Percentiles rank a stretch among this genome's conserved stretches.
These are phyloP conservation scores for Paraleonurus japonicus DNA, from an alignment of 257 asterid genomes.

Conservation along the genomic window DNA sequence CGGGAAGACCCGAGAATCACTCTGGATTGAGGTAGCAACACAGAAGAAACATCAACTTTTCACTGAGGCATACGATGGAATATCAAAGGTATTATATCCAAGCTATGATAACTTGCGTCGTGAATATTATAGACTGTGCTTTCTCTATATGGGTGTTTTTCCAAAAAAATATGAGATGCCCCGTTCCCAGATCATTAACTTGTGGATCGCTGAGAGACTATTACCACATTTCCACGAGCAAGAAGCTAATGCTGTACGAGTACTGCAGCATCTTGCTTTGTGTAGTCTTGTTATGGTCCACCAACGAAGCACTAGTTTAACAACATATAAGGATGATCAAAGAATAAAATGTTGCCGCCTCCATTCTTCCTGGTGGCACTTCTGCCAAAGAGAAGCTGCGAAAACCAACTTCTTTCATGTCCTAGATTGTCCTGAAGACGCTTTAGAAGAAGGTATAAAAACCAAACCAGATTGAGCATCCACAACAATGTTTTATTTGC, in stretches of 20 bases:
- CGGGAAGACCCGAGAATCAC: background rate
- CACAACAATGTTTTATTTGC: background rate
- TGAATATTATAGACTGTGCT: background rate
- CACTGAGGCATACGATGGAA: background rate
- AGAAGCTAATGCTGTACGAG: background rate
- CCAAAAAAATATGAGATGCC: background rate
- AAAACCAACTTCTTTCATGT: background rate
- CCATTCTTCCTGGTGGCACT: constrained; percentile 9
- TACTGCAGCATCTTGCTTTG: background rate
- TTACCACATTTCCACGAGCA: too few relatives aligned
- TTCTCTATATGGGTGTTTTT: background rate
- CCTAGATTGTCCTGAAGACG: background rate
- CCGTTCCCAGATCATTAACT: background rate
- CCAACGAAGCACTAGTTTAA: background rate
- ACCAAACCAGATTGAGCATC: background rate
- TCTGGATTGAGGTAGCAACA: background rate
- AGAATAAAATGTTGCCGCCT: background rate
- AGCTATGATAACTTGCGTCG: background rate
- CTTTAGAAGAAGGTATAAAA: background rate
- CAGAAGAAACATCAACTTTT: background rate
- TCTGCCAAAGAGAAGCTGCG: background rate
- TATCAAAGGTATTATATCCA: background rate
- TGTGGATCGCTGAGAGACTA: background rate
- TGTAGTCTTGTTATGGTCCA: background rate
- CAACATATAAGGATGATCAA: background rate